Base-by-base conservation (phyloP, 352 stramenopile genomes). In the Phytopythium sindhum region DNA sequence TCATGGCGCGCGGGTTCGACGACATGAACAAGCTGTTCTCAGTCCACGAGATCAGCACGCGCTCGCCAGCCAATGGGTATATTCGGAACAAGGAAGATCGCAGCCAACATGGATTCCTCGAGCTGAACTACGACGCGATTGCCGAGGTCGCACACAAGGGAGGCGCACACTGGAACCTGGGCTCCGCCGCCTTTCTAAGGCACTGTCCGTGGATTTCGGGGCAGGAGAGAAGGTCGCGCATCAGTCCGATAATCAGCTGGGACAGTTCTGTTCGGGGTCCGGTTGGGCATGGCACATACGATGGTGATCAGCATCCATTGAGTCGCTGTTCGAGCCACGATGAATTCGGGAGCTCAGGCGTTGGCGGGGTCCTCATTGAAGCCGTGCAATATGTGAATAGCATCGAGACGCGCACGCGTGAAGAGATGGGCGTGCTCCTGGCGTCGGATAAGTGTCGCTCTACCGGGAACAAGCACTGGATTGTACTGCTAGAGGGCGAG, bases 1-100 rank as follows among this genome's bases (percentile, higher is more conserved):
- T 91, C 62, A 91, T 91, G 81, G 72, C 70, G 19, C 72, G 80
- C 29, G 84, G 84, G 12, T 92, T 92, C 69, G 80, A 90, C 50
- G 81, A 92, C 35, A 84, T 90, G 78, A 90, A 90, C 54, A 74
- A 68, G 8, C 48, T 91, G 26, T 70, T 89, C 33, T 80, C 72
- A 21, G 70, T 78, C 15, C 86, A 78, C 44, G 57, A 83, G 56
- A 66, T 73, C 14, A 65, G 74, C 9, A 47, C 73, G 4, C 57
- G 61, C 7, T 74, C 68, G n/a, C 26, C 55, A 5, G 48, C 57
- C 29, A 50, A 68, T 47, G 55, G 59, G 10, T 78, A 72, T 28
- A 54, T 77, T 6, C 65, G 68, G 7, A 65, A 88, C 31, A 84
- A 80, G 39, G 55, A 81, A 37, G 23, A 63, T 1, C 59, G 47